Conservation (phyloP, 169 alveolate genomes). For the Cryptosporidium sp. region DNA sequence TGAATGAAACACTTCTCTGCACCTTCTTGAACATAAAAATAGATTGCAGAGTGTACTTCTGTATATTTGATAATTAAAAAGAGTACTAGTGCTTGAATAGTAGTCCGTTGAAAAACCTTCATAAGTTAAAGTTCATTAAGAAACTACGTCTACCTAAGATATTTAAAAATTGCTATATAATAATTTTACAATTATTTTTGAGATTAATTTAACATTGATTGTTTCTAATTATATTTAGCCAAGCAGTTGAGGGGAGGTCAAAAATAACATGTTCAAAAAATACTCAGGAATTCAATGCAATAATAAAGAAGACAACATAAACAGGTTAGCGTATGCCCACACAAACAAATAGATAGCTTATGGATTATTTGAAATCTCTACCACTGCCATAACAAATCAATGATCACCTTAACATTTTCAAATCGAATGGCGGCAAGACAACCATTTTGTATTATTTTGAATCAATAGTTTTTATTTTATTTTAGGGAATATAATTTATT, state of each 20-base stretch:
- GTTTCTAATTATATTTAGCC: neutral
- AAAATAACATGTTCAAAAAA: neutral
- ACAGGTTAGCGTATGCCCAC: neutral
- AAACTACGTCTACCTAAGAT: neutral
- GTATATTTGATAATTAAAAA: neutral
- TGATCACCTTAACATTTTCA: neutral
- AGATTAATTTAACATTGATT: neutral
- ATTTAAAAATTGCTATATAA: neutral
- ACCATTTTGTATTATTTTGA: neutral
- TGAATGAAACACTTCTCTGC: conserved; percentile 80
- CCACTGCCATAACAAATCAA: neutral
- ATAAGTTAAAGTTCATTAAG: neutral
- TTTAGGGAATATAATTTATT: neutral
- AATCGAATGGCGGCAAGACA: neutral
- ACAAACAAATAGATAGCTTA: neutral
- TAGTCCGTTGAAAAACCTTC: neutral
- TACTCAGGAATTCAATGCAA: neutral
- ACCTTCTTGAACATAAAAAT: conserved; percentile 79
- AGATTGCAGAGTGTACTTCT: neutral
- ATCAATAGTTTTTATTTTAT: neutral
- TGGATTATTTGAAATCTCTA: neutral
- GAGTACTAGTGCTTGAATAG: neutral
- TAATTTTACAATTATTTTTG: neutral
- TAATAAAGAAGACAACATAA: neutral
- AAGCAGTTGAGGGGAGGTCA: conserved; percentile 14